Evolutionary conservation across 768 basidiomycete species (phyloP), one percentile per base, ranked within the genome.

Genomic region (Suillus brevipes): DNA sequence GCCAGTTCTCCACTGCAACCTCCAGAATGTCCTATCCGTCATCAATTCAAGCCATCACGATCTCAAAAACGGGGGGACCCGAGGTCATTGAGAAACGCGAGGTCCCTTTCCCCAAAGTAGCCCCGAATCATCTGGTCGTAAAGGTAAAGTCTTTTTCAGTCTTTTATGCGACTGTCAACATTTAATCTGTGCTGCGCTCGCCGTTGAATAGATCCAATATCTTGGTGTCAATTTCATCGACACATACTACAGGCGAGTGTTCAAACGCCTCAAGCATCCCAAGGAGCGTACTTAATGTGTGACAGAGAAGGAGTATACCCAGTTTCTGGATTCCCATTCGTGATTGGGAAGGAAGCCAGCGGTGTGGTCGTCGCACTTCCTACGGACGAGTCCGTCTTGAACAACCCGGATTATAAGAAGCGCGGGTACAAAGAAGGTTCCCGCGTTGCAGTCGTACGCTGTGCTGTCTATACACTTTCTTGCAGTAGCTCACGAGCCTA

Each of bases 141-240:
- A 77, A 78, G 73, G 77, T 78, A 61, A 37, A 14, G 4, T 43
- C 47, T n/a, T 36, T 34, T 6, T n/a, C 52, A 0, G 13, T 37
- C 34, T 8, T 36, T 16, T 40, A 25, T 14, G 38, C 36, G 9
- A 58, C 1, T 28, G 16, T 23, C 25, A 58, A 38, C 16, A 10
- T 10, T 40, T 20, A 4, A 40, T 28, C 16, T 38, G 25, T 69
- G 59, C 12, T 40, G 18, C 9, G 8, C 1, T 36, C 7, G 34
- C 34, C 34, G 60, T 16, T 28, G 49, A 42, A 57, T 71, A 90
- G 90, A 81, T 88, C 28, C 86, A 92, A 69, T 94, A 88, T 69
- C 78, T 83, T 10, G 93, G 92, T 8, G 84, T 97, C 70, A 97
- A 97, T 80, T 97, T 91, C 74, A 94, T 91, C 72, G 91, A 92